These are phyloP conservation scores for Sherardia arvensis DNA, from an alignment of 257 asterid genomes.

Conservation along the genomic window DNA sequence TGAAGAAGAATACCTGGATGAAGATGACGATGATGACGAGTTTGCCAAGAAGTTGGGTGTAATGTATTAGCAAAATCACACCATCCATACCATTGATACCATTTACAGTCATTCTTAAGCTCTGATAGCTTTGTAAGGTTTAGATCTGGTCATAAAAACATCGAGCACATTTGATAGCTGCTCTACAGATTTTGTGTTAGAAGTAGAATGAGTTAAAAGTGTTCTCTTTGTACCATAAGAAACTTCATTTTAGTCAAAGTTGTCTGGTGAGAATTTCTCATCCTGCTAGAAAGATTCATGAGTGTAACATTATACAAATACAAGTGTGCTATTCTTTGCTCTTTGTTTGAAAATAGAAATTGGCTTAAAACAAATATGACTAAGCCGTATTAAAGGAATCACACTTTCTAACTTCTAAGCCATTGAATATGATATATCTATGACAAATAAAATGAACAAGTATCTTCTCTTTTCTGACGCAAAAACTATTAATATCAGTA, in stretches of 20 bases:
- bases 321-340: no score
- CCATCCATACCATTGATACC: no score
- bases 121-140: constrained; percentile 13
- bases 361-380: no score
- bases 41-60: constrained; percentile 95
- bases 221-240: constrained; percentile 23
- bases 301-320: not conserved
- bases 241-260: constrained; percentile 13
- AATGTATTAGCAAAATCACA: constrained; percentile 36
- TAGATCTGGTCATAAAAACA: constrained; percentile 18
- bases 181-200: constrained; percentile 48
- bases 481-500: no score
- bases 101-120: not conserved
- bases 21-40: constrained; percentile 61
- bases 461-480: no score
- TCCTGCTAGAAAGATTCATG: constrained; percentile 4
- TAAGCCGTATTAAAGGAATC: no score
- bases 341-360: no score
- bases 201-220: constrained; percentile 24
- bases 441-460: no score
- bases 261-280: constrained; percentile 20
- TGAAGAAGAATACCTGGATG: constrained; percentile 53
- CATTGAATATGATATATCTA: no score
- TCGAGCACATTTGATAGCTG: constrained; percentile 20
- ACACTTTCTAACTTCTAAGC: no score